Base-by-base conservation (phyloP, 2,329 filamentous ascomycete species). In the Diaporthe citrichinensis region DNA sequence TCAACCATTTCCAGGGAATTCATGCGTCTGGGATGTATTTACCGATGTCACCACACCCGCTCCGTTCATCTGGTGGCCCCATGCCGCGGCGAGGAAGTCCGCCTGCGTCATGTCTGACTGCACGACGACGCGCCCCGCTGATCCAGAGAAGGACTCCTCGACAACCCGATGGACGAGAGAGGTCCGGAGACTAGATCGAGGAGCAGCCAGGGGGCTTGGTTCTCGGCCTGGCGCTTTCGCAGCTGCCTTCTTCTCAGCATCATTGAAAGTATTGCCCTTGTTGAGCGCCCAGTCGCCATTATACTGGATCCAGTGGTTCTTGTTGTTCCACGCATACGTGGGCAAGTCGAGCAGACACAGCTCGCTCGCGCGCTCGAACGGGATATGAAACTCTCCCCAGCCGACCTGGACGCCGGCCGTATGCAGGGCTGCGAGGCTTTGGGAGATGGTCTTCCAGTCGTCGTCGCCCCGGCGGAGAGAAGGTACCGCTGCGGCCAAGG, bases 181-280 rank as follows among this genome's bases (percentile, higher is more conserved):
- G 14, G 62, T 51, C 17, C 44, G 58, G 8, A 28, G 41, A 10
- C 55, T 58, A 1, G 55, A 58, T 2, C 4, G 51, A 15, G n/a
- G n/a, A 12, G 51, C 10, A 8, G n/a, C 10, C n/a, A 53, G 49
- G 4, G 3, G 51, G 8, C 12, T n/a, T 9, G 55, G 15, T 17
- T 12, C 9, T 14, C 4, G 15, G 12, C 28, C 17, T 1, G 31
- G 9, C 6, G 31, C 17, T 2, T 7, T 6, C 1, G 8, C 17
- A 3, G 25, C 14, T 4, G 28, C 28, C 6, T 34, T 36, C 31
- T 57, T 36, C 4, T 39, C 36, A 4, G 79, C 78, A 72, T 78
- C 74, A 62, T 78, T 76, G 68, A 77, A 74, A 76, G 83, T 84
- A 81, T 92, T 61, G 4, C 58, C 71, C 46, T 73, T 73, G 1